Evolutionary conservation across 2,329 filamentous ascomycete species (phyloP).

Genomic region (Fusarium mexicanum): DNA sequence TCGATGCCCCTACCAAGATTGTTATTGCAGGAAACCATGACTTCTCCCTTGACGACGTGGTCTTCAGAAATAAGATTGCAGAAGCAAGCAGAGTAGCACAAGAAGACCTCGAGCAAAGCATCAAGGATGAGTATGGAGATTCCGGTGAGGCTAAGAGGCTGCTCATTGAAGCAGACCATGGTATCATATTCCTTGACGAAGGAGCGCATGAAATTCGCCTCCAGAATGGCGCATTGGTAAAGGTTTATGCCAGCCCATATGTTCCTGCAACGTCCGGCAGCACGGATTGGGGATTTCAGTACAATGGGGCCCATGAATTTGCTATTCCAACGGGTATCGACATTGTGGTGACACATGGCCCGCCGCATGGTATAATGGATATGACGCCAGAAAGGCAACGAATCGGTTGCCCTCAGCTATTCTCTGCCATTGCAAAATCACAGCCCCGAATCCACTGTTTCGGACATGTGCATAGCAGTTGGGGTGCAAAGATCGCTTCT

Average conservation of each 20-base stretch:
- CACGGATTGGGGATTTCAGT: slow-evolving; percentile 57
- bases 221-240: slow-evolving; percentile 52
- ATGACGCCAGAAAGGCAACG: slow-evolving; percentile 41
- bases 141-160: slow-evolving; percentile 49
- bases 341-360: slow-evolving; percentile 50
- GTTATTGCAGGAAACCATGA: slow-evolving; percentile 64
- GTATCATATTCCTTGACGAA: slow-evolving; percentile 55
- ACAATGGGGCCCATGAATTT: slow-evolving; percentile 44
- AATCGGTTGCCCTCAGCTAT: slow-evolving; percentile 47
- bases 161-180: slow-evolving; percentile 32
- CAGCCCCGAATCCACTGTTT: slow-evolving; percentile 51
- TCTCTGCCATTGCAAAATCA: slow-evolving; percentile 42
- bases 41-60: slow-evolving; percentile 51
- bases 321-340: slow-evolving; percentile 41
- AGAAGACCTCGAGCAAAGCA: not conserved
- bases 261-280: slow-evolving; percentile 50
- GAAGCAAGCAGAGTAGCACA: slow-evolving; percentile 24
- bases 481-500: slow-evolving; percentile 55
- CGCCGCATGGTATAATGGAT: slow-evolving; percentile 55
- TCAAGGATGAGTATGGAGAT: slow-evolving; percentile 49
- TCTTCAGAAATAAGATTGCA: slow-evolving; percentile 46
- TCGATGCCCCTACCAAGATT: slow-evolving; percentile 58
- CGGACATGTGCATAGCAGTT: slow-evolving; percentile 48
- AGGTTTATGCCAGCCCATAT: slow-evolving; percentile 57
- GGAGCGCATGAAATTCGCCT: slow-evolving; percentile 53